Evolutionary conservation across 495 filamentous ascomycete genomes (phyloP), one percentile per base, ranked within the genome.

Genomic region (Daldinia bambusicola): DNA sequence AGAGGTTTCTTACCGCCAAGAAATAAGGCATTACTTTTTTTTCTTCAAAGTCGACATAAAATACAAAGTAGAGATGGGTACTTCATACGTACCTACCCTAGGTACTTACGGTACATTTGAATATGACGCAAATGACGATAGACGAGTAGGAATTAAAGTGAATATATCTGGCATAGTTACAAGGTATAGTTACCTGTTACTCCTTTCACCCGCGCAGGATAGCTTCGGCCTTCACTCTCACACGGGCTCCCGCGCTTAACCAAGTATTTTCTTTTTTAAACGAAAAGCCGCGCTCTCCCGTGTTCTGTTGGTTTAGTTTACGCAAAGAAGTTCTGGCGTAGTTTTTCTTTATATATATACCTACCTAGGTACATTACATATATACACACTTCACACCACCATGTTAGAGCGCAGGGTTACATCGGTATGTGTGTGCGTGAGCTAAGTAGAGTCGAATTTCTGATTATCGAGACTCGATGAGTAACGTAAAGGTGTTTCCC

Each of bases 1-100:
- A 73, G 50, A 55, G 45, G 22, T 12, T 75, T 31, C 51, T 80
- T n/a, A 61, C 63, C 26, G 56, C 58, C 6, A 71, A 71, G 20
- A 13, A n/a, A 6, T 71, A 55, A 56, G 30, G 26, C 37, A 18
- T 10, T 41, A 6, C 22, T 18, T 20, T 36, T 8, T 26, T 26
- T 26, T 26, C 3, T 3, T 3, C 3, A 0, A 20, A 22, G 32
- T 13, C 36, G 40, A 41, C 3, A 31, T 31, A 34, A 3, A 43
- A 59, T 36, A 48, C n/a, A 26, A 3, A 26, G 26, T 37, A 69
- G 22, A 52, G 26, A 38, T 22, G 30, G 37, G 55, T 36, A 52
- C n/a, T 26, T 26, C 26, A 26, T 26, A 26, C 26, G 26, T 1
- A 3, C n/a, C n/a, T n/a, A n/a, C n/a, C n/a, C 1, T 26, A 26